Evolutionary conservation across 805 yeast genomes (phyloP).

Genomic region (Blastobotrys terrestris): DNA sequence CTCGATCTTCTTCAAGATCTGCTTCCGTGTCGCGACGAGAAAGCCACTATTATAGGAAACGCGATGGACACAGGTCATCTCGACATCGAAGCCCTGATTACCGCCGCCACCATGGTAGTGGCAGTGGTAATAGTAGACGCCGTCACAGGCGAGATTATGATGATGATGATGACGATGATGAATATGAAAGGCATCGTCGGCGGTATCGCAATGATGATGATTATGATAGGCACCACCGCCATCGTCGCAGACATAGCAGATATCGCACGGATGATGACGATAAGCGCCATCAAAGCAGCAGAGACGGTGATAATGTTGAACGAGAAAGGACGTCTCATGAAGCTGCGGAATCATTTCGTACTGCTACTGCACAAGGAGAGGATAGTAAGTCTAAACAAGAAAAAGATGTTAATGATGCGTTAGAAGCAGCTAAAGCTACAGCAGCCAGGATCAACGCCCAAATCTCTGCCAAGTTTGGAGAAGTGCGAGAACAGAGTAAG

Average conservation of each 20-base stretch:
- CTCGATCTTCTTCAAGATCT: background rate
- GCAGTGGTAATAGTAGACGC: background rate
- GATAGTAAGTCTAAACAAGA: constrained; percentile 1
- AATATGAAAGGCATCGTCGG: background rate
- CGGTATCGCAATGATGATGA: background rate
- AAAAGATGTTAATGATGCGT: constrained; percentile 20
- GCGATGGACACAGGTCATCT: background rate
- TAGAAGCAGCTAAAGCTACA: constrained; percentile 28
- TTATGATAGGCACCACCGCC: constrained; percentile 7
- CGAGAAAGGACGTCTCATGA: background rate
- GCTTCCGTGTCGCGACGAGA: background rate
- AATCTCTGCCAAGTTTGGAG: constrained; percentile 14
- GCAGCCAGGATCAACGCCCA: constrained; percentile 32
- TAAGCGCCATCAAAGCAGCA: background rate
- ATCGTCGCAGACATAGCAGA: constrained; percentile 11
- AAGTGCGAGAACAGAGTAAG: constrained; percentile 3
- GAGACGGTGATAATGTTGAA: background rate
- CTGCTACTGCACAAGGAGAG: constrained; percentile 2
- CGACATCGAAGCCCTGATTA: constrained; percentile 1
- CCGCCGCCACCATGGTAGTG: constrained; percentile 1
- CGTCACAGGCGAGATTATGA: background rate
- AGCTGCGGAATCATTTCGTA: background rate
- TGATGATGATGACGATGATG: background rate
- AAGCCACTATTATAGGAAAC: background rate
- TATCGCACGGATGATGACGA: background rate